Evolutionary conservation across 305 asterid species (phyloP).

Genomic region (Fraxinus dipetala): DNA sequence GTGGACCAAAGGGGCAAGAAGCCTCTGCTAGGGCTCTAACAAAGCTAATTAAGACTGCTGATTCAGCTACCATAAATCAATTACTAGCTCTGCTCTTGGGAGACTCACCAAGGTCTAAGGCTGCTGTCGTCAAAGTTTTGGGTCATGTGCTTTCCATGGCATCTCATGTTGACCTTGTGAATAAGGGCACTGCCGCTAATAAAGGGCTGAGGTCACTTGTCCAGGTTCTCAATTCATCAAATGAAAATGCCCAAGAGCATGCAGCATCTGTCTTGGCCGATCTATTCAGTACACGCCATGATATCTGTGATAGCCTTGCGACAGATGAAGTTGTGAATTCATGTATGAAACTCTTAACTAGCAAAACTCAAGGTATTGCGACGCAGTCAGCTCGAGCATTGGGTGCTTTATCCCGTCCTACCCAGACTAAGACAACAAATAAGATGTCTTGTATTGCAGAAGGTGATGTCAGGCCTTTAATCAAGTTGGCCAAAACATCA

Average conservation of each 20-base stretch:
- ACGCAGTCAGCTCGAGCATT: slow-evolving; percentile 73
- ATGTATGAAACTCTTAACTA: slow-evolving; percentile 60
- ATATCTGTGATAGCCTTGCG: slow-evolving; percentile 66
- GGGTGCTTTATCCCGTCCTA: slow-evolving; percentile 68
- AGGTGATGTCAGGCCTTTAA: slow-evolving; percentile 65
- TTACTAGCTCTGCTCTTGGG: slow-evolving; percentile 63
- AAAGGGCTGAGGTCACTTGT: slow-evolving; percentile 72
- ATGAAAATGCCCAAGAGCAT: slow-evolving; percentile 63
- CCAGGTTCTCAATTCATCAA: slow-evolving; percentile 69
- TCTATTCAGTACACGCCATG: slow-evolving; percentile 56
- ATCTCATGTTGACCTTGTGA: slow-evolving; percentile 60
- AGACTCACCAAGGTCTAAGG: slow-evolving; percentile 66
- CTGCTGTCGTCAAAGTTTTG: slow-evolving; percentile 55
- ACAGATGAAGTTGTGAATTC: slow-evolving; percentile 66
- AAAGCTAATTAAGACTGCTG: slow-evolving; percentile 54
- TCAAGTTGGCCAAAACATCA: slow-evolving; percentile 69
- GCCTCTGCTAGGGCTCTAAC: slow-evolving; percentile 59
- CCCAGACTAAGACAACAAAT: slow-evolving; percentile 38
- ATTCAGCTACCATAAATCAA: slow-evolving; percentile 58
- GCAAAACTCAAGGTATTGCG: slow-evolving; percentile 59
- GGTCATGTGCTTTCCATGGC: slow-evolving; percentile 80
- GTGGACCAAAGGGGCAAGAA: slow-evolving; percentile 70
- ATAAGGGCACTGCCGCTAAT: slow-evolving; percentile 56
- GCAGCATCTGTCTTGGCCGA: slow-evolving; percentile 81
- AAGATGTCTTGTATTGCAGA: slow-evolving; percentile 61